A percentile compares a stretch with the other conserved stretches of the same genome.
phyloP scores from a whole-genome alignment of 306 rosid species.

The Glycine soja region DNA sequence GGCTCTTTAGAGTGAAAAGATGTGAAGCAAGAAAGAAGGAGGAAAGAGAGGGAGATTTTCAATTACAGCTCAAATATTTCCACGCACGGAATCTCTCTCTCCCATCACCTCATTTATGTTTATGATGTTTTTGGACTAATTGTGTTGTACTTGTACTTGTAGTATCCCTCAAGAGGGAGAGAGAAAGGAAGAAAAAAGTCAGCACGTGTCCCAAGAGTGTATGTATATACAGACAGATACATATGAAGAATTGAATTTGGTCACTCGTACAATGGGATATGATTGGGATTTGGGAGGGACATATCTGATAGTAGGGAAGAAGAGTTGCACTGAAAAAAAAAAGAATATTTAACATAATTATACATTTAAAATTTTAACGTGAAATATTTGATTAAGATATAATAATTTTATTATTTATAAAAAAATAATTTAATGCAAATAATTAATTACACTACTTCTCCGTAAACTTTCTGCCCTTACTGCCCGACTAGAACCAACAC shows the following conservation, averaged over 20 bases:
- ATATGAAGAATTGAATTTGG: conserved; percentile 5
- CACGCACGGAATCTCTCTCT: conserved; percentile 69
- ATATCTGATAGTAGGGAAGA: not conserved
- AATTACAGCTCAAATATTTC: conserved; percentile 58
- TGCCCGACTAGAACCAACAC: too few relatives aligned
- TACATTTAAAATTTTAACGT: too few relatives aligned
- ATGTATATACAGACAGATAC: conserved; percentile 12
- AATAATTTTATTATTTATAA: too few relatives aligned
- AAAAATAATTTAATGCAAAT: too few relatives aligned
- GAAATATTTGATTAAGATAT: too few relatives aligned
- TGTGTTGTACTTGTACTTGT: not conserved
- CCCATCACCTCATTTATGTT: conserved; percentile 59
- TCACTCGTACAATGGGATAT: conserved; percentile 15
- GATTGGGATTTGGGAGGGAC: not conserved
- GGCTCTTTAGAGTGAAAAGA: not conserved
- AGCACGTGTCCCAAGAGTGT: conserved; percentile 48
- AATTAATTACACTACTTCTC: too few relatives aligned
- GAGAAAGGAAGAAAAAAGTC: not conserved
- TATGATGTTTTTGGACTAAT: conserved; percentile 1
- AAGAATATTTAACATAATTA: too few relatives aligned
- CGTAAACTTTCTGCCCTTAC: too few relatives aligned
- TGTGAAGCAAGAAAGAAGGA: conserved; percentile 5
- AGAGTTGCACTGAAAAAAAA: not conserved
- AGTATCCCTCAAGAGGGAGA: not conserved
- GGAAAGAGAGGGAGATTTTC: conserved; percentile 30